Base-by-base conservation (phyloP, 2,329 filamentous ascomycete species). In the Ilyonectria mors-panacis region DNA sequence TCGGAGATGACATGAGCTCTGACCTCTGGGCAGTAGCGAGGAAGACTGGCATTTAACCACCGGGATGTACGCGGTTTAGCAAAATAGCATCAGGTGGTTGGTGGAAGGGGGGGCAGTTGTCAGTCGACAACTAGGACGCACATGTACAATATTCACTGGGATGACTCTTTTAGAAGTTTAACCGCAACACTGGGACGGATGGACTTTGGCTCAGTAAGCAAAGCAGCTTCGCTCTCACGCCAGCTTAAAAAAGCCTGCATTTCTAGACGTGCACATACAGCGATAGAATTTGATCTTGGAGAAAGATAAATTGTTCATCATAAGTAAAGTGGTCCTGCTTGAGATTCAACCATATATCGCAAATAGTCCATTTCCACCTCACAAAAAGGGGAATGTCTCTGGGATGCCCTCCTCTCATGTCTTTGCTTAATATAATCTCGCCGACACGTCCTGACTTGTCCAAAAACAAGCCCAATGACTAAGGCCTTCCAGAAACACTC, bases 91-190 rank as follows among this genome's bases (percentile, higher is more conserved):
- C 6, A 39, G 19, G 21, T 23, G 35, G 26, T 21, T 39, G 50
- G 57, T n/a, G 23, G 26, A n/a, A 28, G 28, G n/a, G 12, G 12
- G 28, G 47, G 12, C 13, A 47, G 26, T 17, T 23, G 28, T 21
- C n/a, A 35, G 26, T 44, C 35, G 48, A 26, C 13, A 33, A n/a
- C 28, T 15, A 17, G 17, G 21, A 57, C 6, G 19, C 39, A 61
- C 10, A 26, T 66, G 63, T 66, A 66, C 23, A 66, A 30, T 61
- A 65, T 62, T 42, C 17, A 55, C 30, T 28, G 39, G 28, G 48
- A 13, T 45, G 15, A 15, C 59, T 48, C 42, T 37, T 55, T 37
- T 55, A 39, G 42, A 47, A 55, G 9, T 23, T 19, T n/a, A 30
- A 54, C 58, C 47, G 28, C 9, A 30, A 35, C 9, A 33, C 48